Evolutionary conservation across 2,329 filamentous ascomycete genomes (phyloP).

Genomic region (Ascochyta fabae): DNA sequence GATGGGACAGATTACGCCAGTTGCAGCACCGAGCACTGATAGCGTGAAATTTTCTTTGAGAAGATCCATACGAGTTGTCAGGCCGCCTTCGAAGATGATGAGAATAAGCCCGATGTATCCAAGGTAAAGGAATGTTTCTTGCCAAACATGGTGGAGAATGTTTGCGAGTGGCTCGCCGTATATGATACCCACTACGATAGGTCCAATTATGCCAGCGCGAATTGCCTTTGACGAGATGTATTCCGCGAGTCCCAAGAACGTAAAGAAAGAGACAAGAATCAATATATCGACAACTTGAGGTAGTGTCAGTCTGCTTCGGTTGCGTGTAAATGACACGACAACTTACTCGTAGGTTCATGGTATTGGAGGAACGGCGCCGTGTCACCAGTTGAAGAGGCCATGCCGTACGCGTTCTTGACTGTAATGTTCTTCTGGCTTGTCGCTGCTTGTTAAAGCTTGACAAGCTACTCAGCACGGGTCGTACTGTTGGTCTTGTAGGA

Average conservation of each 20-base stretch:
- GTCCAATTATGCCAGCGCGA: slow-evolving; percentile 19
- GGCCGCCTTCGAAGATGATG: slow-evolving; percentile 60
- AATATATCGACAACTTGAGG: slow-evolving; percentile 15
- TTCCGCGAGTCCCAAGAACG: slow-evolving; percentile 18
- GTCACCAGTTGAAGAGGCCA: background rate
- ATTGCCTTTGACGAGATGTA: slow-evolving; percentile 19
- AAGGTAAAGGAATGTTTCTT: slow-evolving; percentile 49
- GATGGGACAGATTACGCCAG: slow-evolving; percentile 56
- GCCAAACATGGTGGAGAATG: slow-evolving; percentile 20
- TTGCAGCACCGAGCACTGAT: slow-evolving; percentile 51
- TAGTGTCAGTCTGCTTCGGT: background rate
- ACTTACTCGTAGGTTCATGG: background rate
- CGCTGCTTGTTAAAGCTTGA: background rate
- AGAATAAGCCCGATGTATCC: slow-evolving; percentile 59
- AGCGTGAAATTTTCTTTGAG: slow-evolving; percentile 55
- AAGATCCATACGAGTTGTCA: slow-evolving; percentile 55
- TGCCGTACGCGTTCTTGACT: background rate
- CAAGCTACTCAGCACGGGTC: background rate
- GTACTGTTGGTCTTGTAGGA: background rate
- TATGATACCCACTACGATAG: slow-evolving; percentile 16
- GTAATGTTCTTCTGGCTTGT: background rate
- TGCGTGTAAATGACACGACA: background rate
- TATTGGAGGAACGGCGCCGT: background rate
- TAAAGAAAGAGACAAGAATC: slow-evolving; percentile 22
- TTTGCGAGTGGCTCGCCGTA: slow-evolving; percentile 20